phyloP scores from a whole-genome alignment of 192 early-diverging fungal species.

The Gonapodya sp. region DNA sequence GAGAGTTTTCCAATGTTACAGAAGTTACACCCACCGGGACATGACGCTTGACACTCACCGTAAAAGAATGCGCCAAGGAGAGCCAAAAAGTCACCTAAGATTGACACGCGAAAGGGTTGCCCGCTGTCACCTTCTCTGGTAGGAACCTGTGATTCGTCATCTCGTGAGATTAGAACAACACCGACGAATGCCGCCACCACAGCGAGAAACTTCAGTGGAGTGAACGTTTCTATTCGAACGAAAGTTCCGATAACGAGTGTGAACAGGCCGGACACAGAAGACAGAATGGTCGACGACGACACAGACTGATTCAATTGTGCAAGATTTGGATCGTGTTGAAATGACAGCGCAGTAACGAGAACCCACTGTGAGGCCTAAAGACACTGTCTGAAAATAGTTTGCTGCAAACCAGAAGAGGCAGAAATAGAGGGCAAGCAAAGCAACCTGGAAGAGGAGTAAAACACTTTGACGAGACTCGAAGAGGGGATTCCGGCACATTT shows the following conservation, averaged over 20 bases:
- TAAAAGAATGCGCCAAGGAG: constrained; percentile 65
- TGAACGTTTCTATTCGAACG: constrained; percentile 51
- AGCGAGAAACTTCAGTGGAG: constrained; percentile 36
- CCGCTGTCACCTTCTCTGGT: background rate
- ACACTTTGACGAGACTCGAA: background rate
- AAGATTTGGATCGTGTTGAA: too few species aligned
- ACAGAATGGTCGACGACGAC: constrained; percentile 62
- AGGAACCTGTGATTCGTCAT: constrained; percentile 31
- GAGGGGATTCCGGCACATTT: background rate
- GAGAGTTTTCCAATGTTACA: too few species aligned
- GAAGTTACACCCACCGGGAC: too few species aligned
- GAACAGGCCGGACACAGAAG: constrained; percentile 65
- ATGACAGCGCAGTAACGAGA: too few species aligned
- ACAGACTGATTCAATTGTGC: too few species aligned
- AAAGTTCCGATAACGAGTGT: constrained; percentile 57
- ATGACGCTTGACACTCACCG: too few species aligned
- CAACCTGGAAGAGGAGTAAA: background rate
- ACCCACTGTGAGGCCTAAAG: constrained; percentile 22
- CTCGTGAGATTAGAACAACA: constrained; percentile 52
- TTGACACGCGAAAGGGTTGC: constrained; percentile 22
- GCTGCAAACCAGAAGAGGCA: constrained; percentile 75
- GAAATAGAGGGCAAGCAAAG: constrained; percentile 30
- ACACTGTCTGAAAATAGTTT: constrained; percentile 62
- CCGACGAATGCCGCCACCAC: constrained; percentile 48
- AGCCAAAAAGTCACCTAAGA: constrained; percentile 60